These are phyloP conservation scores for Amoebophrya sp. DNA, from an alignment of 169 alveolate genomes.

Conservation along the genomic window DNA sequence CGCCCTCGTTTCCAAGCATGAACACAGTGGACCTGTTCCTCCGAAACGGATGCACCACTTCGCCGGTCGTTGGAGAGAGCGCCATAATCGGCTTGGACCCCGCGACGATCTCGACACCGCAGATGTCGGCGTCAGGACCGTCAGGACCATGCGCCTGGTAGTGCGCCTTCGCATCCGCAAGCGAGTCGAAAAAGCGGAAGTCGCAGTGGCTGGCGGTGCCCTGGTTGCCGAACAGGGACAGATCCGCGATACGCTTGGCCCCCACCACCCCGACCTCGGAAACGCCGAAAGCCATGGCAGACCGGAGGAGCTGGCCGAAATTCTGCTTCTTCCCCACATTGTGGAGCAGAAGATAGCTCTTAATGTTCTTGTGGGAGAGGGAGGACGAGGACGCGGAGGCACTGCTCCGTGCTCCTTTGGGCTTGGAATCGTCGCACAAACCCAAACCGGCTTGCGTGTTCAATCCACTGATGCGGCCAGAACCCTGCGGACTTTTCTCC, in stretches of 20 bases:
- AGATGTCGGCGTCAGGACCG: neutral
- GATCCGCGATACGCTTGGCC: slow-evolving; percentile 18
- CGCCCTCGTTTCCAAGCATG: slow-evolving; percentile 73
- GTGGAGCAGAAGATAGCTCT: slow-evolving; percentile 27
- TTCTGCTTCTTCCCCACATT: slow-evolving; percentile 36
- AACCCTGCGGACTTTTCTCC: too few species aligned
- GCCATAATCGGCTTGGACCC: neutral
- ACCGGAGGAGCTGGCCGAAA: slow-evolving; percentile 33
- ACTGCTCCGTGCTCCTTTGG: too few species aligned
- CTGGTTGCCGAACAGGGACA: slow-evolving; percentile 31
- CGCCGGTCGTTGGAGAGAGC: neutral
- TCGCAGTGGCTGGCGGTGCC: neutral
- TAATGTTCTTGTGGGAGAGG: too few species aligned
- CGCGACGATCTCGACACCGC: neutral
- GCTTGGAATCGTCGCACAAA: too few species aligned
- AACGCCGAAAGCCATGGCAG: slow-evolving; percentile 39
- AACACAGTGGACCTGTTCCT: slow-evolving; percentile 60
- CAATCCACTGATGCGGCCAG: too few species aligned
- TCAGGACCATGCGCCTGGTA: neutral
- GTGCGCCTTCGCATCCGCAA: neutral
- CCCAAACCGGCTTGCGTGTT: too few species aligned
- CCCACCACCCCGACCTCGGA: slow-evolving; percentile 39
- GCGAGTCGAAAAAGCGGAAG: neutral
- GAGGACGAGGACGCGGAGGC: too few species aligned
- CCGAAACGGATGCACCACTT: neutral